Base-by-base conservation (phyloP, 352 stramenopile genomes). In the Globisporangium perplexum region DNA sequence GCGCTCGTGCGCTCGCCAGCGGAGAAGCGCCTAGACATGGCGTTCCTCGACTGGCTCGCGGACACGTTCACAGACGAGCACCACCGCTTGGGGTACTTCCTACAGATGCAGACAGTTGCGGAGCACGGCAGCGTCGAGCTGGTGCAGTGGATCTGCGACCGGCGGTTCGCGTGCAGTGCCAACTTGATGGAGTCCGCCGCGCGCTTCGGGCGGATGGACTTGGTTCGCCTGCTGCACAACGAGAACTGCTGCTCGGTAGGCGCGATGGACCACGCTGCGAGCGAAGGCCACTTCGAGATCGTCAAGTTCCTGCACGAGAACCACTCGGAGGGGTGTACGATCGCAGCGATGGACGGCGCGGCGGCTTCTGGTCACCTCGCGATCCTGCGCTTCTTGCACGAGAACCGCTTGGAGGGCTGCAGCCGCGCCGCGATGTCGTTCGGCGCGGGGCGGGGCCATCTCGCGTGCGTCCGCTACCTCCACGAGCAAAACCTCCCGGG, bases 281-380 rank as follows among this genome's bases (percentile, higher is more conserved):
- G 41, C 41, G 41, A 22, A 46, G 41, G 41, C 5, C 41, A 46
- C n/a, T 24, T 24, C 20, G 20, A 46, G 8, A 24, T 46, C 18
- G 41, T 46, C n/a, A 22, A 24, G n/a, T 46, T 46, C 18, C n/a
- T 46, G 7, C 41, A 46, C 41, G 41, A 28, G n/a, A 22, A 46
- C 41, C 22, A 8, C 7, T 24, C 18, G 3, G 41, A 26, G 4
- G 41, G 41, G n/a, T 46, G 41, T n/a, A 26, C 41, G 7, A 26
- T 4, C 7, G n/a, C n/a, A 3, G 41, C 41, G 22, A 46, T 46
- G 41, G 41, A 46, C 41, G n/a, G n/a, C 22, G 41, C 41, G 4
- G 41, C 41, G 8, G 7, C 8, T 3, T 26, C 8, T 2, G 41
- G 41, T 4, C 41, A 46, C 41, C 41, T 46, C 41, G 41, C n/a